These are phyloP conservation scores for Xylaria sp. DNA, from an alignment of 2,329 filamentous ascomycete species.

Conservation along the genomic window DNA sequence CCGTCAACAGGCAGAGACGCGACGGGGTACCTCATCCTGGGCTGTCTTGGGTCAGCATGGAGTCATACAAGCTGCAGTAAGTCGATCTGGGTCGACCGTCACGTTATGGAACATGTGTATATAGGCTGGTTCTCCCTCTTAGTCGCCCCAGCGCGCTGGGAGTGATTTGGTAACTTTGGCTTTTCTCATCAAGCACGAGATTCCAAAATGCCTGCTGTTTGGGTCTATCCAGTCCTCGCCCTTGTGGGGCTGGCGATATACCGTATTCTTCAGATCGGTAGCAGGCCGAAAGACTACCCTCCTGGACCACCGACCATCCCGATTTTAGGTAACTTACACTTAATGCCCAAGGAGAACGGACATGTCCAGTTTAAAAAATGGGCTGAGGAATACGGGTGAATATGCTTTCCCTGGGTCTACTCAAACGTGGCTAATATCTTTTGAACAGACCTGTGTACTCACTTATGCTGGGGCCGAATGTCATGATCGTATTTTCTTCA, in stretches of 20 bases:
- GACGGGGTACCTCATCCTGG: constrained; percentile 19
- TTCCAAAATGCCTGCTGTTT: constrained; percentile 26
- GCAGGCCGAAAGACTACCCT: constrained; percentile 31
- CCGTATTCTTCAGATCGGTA: constrained; percentile 31
- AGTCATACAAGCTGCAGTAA: constrained; percentile 23
- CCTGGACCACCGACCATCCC: constrained; percentile 33
- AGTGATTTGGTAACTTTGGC: constrained; percentile 12
- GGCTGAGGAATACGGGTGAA: constrained; percentile 35
- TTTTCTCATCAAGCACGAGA: constrained; percentile 8
- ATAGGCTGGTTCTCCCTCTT: constrained; percentile 18
- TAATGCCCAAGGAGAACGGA: constrained; percentile 30
- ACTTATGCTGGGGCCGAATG: constrained; percentile 30
- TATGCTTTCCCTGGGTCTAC: background rate
- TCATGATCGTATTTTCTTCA: constrained; percentile 31
- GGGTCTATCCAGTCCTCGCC: constrained; percentile 28
- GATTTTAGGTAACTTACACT: constrained; percentile 30
- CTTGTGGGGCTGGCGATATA: constrained; percentile 30
- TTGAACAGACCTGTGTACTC: constrained; percentile 30
- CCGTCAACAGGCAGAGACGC: constrained; percentile 1
- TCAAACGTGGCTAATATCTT: constrained; percentile 11
- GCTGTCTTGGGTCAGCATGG: constrained; percentile 22
- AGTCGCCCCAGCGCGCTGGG: background rate
- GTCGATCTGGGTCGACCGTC: constrained; percentile 3
- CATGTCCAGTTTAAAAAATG: constrained; percentile 34
- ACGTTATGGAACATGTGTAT: constrained; percentile 8